Base-by-base conservation (phyloP, 108 stramenopile genomes). In the Pseudonitzschia pungens region DNA sequence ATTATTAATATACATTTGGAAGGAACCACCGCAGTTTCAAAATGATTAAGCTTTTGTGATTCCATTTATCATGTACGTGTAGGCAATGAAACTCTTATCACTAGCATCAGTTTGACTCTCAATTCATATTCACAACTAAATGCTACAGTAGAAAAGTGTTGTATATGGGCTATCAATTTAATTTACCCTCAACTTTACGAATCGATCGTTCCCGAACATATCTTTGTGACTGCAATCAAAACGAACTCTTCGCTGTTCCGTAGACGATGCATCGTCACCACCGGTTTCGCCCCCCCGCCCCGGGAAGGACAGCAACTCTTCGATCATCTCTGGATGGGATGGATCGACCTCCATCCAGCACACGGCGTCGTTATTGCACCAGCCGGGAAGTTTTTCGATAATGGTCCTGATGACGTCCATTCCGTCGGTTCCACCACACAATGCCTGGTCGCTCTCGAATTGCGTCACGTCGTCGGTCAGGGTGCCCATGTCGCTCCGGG, bases 281-380 rank as follows among this genome's bases (percentile, higher is more conserved):
- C 26, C 12, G 55, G 70, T 29, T 60, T 73, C 32, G 71, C 20
- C 60, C 20, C 26, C 58, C 22, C 26, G 7, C 15, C 24, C 31
- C 24, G 3, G 75, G 9, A 73, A 55, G 10, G 45, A 36, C 58
- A 84, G 33, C 70, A 65, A 74, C 29, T 82, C 53, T 59, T 77
- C 58, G 8, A 92, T 57, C 52, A 89, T 21, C 9, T 29, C 28
- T 42, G 92, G 92, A 76, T 96, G 95, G 18, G 89, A 84, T 16
- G 86, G 86, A 76, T 93, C 90, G 9, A 96, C 92, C 85, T 96
- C 95, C 88, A 96, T 84, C 92, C 92, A 96, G 55, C 91, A 90
- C 22, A 69, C 44, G n/a, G 74, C 77, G 50, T 55, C 65, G 4
- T 58, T 31, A n/a, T 62, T 51, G 40, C 82, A 81, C 87, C 88